Evolutionary conservation across 305 asterid species (phyloP), one percentile per base, ranked within the genome.

Genomic region (Solanum aculeatissimum): DNA sequence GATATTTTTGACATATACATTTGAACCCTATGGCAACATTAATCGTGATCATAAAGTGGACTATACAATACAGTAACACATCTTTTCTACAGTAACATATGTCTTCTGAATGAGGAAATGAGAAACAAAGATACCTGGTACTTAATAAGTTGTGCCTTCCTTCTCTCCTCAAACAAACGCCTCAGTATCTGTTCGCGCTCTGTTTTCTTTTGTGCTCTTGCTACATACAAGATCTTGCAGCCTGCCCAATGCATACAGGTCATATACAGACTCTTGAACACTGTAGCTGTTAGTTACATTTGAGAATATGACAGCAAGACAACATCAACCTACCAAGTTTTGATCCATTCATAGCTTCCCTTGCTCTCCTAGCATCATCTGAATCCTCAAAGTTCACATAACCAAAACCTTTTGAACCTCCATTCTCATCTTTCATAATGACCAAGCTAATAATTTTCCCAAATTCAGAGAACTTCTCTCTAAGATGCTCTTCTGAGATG

Each of bases 361-460:
- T 81, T 74, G 98, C 99, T 80, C 66, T 81, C 88, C 86, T 93
- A 83, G 99, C 99, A 78, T 92, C 94, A 75, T 92, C 94, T n/a
- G 97, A 94, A 57, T 88, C 91, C 83, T 94, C 96, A 82, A 94
- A 96, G 91, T 94, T 93, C 86, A 95, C 95, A 88, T 94, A 94
- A 74, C 98, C 99, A 92, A 96, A 96, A 47, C 99, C 98, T 88
- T 86, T 96, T 27, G 98, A 93, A 84, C 89, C 89, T 72, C 94
- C 95, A 78, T 87, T 91, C 72, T 89, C 97, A 87, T 92, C 98
- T 86, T 89, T 94, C 63, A 93, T 72, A 74, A 96, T 87, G 86
- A 83, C 93, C 88, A 93, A 85, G 91, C 98, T 96, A 81, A 84
- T 84, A 80, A 93, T 89, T 84, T 90, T 88, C 83, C 98, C 99